Base-by-base conservation (phyloP, 495 filamentous ascomycete genomes). In the Hypoxylon perforatum region DNA sequence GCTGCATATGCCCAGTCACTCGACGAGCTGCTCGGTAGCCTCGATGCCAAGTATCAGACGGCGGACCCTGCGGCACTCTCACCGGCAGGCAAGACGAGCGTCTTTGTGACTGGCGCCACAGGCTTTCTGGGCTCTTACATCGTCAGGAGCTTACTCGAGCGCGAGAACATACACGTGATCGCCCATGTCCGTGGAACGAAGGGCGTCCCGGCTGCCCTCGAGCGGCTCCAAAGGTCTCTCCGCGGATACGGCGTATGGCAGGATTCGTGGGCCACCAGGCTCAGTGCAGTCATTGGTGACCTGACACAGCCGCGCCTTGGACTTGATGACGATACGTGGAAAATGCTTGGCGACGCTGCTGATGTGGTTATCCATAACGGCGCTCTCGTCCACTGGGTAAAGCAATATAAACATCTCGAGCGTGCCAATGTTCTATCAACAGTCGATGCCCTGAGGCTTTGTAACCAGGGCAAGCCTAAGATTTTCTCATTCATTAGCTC, bases 291-390 rank as follows among this genome's bases (percentile, higher is more conserved):
- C 1, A 78, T 86, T 17, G 94, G 94, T 51, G 88, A 94, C 70
- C 79, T 97, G 1, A 84, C 86, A 10, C 81, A 89, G 59, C 86
- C 90, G 8, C 82, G 84, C 2, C 85, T 99, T 1, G 94, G 95
- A 17, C n/a, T n/a, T n/a, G n/a, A n/a, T n/a, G n/a, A n/a, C n/a
- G n/a, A n/a, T n/a, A n/a, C n/a, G n/a, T n/a, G n/a, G n/a, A n/a
- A n/a, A n/a, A n/a, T n/a, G n/a, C n/a, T n/a, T n/a, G n/a, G n/a
- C n/a, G n/a, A n/a, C n/a, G n/a, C n/a, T n/a, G 89, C 90, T 0
- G 92, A 96, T 71, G 79, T 93, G 0, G 82, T 97, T 9, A 90
- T 98, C 50, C 94, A 97, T 80, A 97, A 97, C 70, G 94, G 93
- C 45, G 95, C 95, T 3, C 80, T 79, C 23, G 92, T 97, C 14